These are phyloP conservation scores for Trichoderma arundinaceum DNA, from an alignment of 2,329 filamentous ascomycete species.

Conservation along the genomic window DNA sequence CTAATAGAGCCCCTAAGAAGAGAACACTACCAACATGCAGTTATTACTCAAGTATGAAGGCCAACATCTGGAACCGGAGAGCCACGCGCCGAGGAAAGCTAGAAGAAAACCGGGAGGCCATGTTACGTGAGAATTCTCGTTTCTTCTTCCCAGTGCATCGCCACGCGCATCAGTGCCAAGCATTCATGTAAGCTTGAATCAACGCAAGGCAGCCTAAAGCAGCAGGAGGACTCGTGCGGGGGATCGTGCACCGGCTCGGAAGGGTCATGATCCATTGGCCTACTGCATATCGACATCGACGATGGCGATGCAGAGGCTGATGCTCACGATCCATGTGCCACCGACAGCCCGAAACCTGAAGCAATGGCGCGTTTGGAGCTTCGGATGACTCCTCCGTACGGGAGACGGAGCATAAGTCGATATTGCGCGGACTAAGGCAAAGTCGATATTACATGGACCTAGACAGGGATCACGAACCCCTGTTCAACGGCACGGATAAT, in stretches of 20 bases:
- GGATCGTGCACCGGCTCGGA: conserved; percentile 3
- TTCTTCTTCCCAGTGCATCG: background rate
- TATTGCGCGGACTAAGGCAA: no score
- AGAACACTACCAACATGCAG: background rate
- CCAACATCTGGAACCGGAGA: conserved; percentile 3
- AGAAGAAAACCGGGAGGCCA: background rate
- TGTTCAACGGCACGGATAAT: background rate
- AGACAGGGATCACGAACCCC: background rate
- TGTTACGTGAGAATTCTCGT: conserved; percentile 2
- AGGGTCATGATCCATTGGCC: background rate
- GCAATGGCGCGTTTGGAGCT: conserved; percentile 19
- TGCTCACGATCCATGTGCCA: background rate
- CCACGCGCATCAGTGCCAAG: no score
- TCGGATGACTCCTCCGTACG: no score
- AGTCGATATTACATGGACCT: background rate
- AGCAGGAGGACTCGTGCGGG: background rate
- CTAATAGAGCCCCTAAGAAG: no score
- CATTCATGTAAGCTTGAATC: background rate
- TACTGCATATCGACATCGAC: background rate
- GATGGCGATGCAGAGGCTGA: conserved; percentile 4
- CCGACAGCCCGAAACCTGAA: conserved; percentile 1
- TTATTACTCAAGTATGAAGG: background rate
- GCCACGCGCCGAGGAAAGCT: conserved; percentile 1
- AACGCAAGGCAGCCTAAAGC: conserved; percentile 10
- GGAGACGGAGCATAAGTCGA: no score